Percentiles rank a stretch among this genome's conserved stretches.
Conservation (phyloP, 78 protist genomes). For the Emiliania huxleyi region DNA sequence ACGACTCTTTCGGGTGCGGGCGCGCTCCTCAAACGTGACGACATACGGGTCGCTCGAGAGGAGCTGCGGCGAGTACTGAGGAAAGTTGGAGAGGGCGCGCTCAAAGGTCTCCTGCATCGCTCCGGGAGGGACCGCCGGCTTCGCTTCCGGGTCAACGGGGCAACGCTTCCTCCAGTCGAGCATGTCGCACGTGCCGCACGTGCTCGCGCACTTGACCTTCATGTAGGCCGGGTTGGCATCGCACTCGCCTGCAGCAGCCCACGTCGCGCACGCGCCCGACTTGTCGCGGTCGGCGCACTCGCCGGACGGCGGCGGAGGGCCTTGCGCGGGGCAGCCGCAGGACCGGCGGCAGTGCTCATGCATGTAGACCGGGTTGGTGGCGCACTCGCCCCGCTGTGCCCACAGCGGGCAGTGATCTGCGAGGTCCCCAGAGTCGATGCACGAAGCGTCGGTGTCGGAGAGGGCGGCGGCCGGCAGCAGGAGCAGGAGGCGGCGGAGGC, state of each 20-base stretch:
- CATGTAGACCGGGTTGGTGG: too few relatives aligned
- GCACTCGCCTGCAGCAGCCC: background rate
- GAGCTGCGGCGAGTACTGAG: background rate
- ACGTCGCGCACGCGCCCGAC: background rate
- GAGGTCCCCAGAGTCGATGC: too few relatives aligned
- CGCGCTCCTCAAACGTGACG: background rate
- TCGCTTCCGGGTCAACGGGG: background rate
- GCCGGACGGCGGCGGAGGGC: background rate
- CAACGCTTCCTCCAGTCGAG: background rate
- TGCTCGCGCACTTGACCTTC: background rate
- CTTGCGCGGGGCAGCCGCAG: background rate
- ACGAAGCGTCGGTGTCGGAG: too few relatives aligned
- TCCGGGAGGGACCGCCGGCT: background rate
- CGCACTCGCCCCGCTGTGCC: too few relatives aligned
- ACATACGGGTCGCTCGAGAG: background rate
- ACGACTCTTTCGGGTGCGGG: too few relatives aligned
- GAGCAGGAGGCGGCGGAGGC: too few relatives aligned
- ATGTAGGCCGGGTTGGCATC: background rate
- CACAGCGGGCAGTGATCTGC: too few relatives aligned
- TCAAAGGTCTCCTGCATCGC: background rate
- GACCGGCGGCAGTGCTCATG: background rate
- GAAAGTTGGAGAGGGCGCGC: background rate
- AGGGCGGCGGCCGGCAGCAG: too few relatives aligned
- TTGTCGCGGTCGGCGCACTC: background rate
- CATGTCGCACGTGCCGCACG: conserved; percentile 5